A percentile compares a stretch with the other conserved stretches of the same genome.
Evolutionary conservation across 2,329 filamentous ascomycete genomes (phyloP).

Genomic region (Aureobasidium sp.): DNA sequence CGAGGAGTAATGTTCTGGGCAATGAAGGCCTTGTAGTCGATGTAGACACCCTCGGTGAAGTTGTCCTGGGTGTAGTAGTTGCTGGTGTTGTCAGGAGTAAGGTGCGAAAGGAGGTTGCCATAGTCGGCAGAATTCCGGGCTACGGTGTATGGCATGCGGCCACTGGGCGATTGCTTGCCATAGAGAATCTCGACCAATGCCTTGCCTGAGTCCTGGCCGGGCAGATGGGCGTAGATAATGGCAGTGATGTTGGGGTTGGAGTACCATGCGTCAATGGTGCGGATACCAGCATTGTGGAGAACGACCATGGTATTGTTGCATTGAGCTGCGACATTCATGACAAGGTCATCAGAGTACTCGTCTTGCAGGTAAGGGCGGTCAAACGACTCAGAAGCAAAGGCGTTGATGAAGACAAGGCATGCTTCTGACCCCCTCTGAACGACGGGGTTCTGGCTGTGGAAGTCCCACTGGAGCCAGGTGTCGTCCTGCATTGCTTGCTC

Average conservation of each 20-base stretch:
- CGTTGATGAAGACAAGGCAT: slow-evolving; percentile 56
- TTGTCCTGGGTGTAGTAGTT: slow-evolving; percentile 20
- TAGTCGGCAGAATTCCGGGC: slow-evolving; percentile 53
- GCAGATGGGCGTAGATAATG: slow-evolving; percentile 57
- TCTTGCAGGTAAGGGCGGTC: slow-evolving; percentile 33
- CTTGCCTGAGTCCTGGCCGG: slow-evolving; percentile 55
- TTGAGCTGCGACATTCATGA: slow-evolving; percentile 49
- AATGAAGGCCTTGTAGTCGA: slow-evolving; percentile 32
- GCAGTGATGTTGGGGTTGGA: slow-evolving; percentile 59
- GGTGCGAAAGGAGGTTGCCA: slow-evolving; percentile 34
- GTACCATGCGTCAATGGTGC: slow-evolving; percentile 54
- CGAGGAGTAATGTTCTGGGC: slow-evolving; percentile 26
- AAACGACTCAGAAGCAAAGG: slow-evolving; percentile 33
- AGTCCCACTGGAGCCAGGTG: slow-evolving; percentile 55
- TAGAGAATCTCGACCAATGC: slow-evolving; percentile 52
- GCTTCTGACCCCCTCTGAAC: slow-evolving; percentile 38
- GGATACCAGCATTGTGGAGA: slow-evolving; percentile 56
- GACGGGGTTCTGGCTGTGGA: slow-evolving; percentile 40
- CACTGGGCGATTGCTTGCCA: slow-evolving; percentile 50
- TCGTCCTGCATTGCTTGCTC: slow-evolving; percentile 41
- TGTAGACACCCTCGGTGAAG: slow-evolving; percentile 31
- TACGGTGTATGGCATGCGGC: slow-evolving; percentile 56
- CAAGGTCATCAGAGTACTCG: slow-evolving; percentile 46
- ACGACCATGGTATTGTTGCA: slow-evolving; percentile 59
- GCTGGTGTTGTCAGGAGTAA: slow-evolving; percentile 13